Evolutionary conservation across 805 yeast species (phyloP).

Genomic region (Starmerella powellii): DNA sequence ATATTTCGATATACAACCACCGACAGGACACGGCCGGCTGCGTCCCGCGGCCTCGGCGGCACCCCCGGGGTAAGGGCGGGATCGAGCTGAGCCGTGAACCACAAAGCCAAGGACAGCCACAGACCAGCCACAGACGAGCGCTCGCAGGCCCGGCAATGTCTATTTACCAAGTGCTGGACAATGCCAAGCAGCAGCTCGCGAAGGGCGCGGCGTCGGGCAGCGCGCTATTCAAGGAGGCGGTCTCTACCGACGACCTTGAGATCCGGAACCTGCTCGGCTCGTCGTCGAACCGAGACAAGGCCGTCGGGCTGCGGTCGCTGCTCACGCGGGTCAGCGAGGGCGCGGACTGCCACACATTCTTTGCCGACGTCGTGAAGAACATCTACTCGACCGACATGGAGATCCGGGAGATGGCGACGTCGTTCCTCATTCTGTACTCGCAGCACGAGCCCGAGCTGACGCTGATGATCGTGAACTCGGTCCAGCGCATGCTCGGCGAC

Average conservation of each 20-base stretch:
- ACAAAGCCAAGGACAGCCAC: too few relatives aligned
- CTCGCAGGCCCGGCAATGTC: not conserved
- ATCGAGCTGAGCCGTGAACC: too few relatives aligned
- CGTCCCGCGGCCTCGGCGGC: too few relatives aligned
- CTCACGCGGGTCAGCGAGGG: constrained; percentile 26
- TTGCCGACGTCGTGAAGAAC: constrained; percentile 74
- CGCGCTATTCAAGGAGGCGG: constrained; percentile 44
- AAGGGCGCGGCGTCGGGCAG: constrained; percentile 77
- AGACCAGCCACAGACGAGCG: too few relatives aligned
- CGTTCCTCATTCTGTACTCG: constrained; percentile 63
- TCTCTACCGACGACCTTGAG: constrained; percentile 49
- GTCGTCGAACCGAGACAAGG: constrained; percentile 50
- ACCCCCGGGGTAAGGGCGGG: too few relatives aligned
- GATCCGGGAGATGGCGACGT: constrained; percentile 62
- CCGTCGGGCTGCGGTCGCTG: constrained; percentile 48
- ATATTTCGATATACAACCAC: too few relatives aligned
- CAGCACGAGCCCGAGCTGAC: constrained; percentile 84
- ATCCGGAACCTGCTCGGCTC: constrained; percentile 56
- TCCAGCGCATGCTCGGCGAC: constrained; percentile 71
- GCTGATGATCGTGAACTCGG: constrained; percentile 75
- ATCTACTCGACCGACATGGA: constrained; percentile 55
- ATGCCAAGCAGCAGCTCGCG: constrained; percentile 33
- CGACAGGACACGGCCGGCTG: too few relatives aligned
- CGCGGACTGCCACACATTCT: constrained; percentile 36
- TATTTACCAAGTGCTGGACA: not conserved